phyloP scores from a whole-genome alignment of 208 protist genomes.

The Trypanosoma platydactyli region DNA sequence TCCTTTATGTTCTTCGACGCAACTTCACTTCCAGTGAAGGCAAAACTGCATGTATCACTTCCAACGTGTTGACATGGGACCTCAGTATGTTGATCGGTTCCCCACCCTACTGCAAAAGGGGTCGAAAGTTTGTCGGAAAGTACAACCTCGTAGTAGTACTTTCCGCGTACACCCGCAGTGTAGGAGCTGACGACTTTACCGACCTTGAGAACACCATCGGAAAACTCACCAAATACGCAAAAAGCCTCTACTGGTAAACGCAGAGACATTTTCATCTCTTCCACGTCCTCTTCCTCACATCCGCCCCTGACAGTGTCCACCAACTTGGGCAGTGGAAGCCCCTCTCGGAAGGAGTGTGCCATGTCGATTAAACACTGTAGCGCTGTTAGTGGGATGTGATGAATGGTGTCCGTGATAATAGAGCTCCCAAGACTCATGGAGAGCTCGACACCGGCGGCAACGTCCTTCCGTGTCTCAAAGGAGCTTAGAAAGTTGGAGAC shows the following conservation, averaged over 20 bases:
- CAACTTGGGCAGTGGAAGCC: slow-evolving; percentile 50
- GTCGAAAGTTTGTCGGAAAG: slow-evolving; percentile 69
- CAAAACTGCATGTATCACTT: slow-evolving; percentile 84
- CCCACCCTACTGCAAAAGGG: slow-evolving; percentile 88
- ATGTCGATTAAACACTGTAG: slow-evolving; percentile 85
- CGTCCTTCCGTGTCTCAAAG: slow-evolving; percentile 60
- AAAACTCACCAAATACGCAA: slow-evolving; percentile 84
- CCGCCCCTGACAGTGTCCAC: slow-evolving; percentile 38
- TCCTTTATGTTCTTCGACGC: slow-evolving; percentile 63
- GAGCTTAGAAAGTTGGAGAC: slow-evolving; percentile 30
- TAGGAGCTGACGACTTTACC: slow-evolving; percentile 83
- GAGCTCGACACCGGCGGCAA: slow-evolving; percentile 80
- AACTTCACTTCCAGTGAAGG: slow-evolving; percentile 80
- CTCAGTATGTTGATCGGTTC: slow-evolving; percentile 72
- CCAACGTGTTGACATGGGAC: slow-evolving; percentile 87
- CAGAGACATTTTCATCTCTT: slow-evolving; percentile 23
- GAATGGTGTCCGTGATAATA: slow-evolving; percentile 33
- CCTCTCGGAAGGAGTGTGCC: slow-evolving; percentile 51
- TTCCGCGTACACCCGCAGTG: slow-evolving; percentile 35
- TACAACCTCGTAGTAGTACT: slow-evolving; percentile 86
- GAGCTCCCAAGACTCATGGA: slow-evolving; percentile 50
- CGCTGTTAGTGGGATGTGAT: slow-evolving; percentile 63
- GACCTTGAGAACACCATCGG: slow-evolving; percentile 69
- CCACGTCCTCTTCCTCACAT: neutral
- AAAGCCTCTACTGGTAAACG: slow-evolving; percentile 38